phyloP scores from a whole-genome alignment of 2,329 filamentous ascomycete species.

The Aspergillus alliaceus region DNA sequence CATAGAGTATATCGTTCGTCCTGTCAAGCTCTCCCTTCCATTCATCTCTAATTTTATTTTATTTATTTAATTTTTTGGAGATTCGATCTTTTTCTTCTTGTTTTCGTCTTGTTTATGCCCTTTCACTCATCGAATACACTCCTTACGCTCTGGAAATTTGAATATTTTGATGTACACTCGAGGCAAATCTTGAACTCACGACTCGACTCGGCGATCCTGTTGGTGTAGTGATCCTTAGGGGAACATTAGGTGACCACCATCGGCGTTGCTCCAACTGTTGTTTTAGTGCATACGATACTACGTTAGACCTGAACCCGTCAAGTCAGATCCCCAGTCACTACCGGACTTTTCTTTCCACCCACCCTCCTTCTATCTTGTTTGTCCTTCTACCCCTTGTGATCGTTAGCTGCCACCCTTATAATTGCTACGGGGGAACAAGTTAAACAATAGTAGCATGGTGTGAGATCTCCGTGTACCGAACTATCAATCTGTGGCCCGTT shows the following conservation, averaged over 20 bases:
- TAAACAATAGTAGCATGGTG: constrained; percentile 16
- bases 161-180: background rate
- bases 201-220: background rate
- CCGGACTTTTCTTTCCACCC: constrained; percentile 9
- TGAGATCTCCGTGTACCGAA: constrained; percentile 16
- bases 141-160: background rate
- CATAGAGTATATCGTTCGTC: background rate
- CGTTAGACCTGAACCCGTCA: constrained; percentile 8
- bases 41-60: constrained; percentile 6
- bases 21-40: constrained; percentile 3
- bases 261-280: background rate
- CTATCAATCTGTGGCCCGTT: constrained; percentile 18
- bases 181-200: background rate
- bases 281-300: constrained; percentile 4
- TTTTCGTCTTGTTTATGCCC: background rate
- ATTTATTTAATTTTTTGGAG: constrained; percentile 2
- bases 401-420: background rate
- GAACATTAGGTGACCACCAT: background rate
- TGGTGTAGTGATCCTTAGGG: background rate
- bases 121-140: background rate
- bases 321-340: constrained; percentile 8
- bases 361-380: constrained; percentile 5
- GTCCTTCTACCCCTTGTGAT: constrained; percentile 10
- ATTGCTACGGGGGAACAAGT: constrained; percentile 4
- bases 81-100: background rate